A percentile compares a stretch with the other conserved stretches of the same genome.
Evolutionary conservation across 805 yeast species (phyloP).

Genomic region (Yamadazyma ubonensis): DNA sequence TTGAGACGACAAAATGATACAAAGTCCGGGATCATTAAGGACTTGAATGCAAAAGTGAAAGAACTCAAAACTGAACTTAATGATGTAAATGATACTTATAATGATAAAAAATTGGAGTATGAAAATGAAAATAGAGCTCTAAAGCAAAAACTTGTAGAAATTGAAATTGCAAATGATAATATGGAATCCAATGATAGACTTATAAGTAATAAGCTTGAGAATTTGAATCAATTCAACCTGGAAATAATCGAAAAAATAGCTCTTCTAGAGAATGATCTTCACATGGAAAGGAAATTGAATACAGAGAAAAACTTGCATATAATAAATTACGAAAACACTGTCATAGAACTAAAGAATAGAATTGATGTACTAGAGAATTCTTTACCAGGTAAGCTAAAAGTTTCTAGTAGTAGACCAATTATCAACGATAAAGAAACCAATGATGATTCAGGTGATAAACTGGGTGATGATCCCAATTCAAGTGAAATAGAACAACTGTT

Average conservation of each 20-base stretch:
- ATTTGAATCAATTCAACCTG: slow-evolving; percentile 38
- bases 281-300: slow-evolving; percentile 24
- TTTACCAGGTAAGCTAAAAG: neutral
- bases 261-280: slow-evolving; percentile 40
- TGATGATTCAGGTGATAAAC: neutral
- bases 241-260: slow-evolving; percentile 44
- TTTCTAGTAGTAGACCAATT: neutral
- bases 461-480: neutral
- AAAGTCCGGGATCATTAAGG: slow-evolving; percentile 6
- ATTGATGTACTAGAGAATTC: slow-evolving; percentile 3
- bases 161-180: slow-evolving; percentile 44
- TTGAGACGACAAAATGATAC: slow-evolving; percentile 16
- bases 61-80: slow-evolving; percentile 20
- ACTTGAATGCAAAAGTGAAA: slow-evolving; percentile 5
- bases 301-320: slow-evolving; percentile 27
- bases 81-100: slow-evolving; percentile 18
- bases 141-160: slow-evolving; percentile 34
- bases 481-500: slow-evolving; percentile 20
- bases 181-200: slow-evolving; percentile 41
- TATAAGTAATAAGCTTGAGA: slow-evolving; percentile 29
- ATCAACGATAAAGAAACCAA: neutral
- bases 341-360: slow-evolving; percentile 19
- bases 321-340: slow-evolving; percentile 31
- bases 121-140: slow-evolving; percentile 23
- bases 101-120: slow-evolving; percentile 20